phyloP scores from a whole-genome alignment of 352 stramenopile species.

The Phytophthora idaei region DNA sequence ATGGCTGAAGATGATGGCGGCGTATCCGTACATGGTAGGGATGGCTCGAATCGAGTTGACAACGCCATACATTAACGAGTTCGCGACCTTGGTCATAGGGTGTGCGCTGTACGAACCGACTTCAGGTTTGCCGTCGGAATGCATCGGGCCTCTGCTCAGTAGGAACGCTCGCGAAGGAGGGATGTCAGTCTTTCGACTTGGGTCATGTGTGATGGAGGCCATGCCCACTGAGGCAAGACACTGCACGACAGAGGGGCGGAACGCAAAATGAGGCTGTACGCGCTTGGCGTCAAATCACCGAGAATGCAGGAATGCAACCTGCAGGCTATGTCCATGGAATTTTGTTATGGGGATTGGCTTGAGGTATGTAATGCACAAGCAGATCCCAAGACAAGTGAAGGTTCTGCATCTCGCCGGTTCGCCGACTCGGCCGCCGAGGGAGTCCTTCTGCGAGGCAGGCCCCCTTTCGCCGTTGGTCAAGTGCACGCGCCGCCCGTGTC shows the following conservation, averaged over 20 bases:
- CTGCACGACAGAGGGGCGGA: conserved; percentile 9
- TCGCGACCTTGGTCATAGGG: conserved; percentile 47
- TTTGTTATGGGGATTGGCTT: conserved; percentile 26
- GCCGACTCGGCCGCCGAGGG: too few species aligned
- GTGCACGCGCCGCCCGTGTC: too few species aligned
- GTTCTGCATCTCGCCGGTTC: neutral
- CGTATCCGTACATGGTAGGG: conserved; percentile 94
- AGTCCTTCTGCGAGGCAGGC: too few species aligned
- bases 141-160: conserved; percentile 19
- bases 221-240: conserved; percentile 11
- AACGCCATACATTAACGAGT: conserved; percentile 80
- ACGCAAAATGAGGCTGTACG: conserved; percentile 17
- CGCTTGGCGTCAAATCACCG: conserved; percentile 21
- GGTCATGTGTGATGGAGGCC: conserved; percentile 28
- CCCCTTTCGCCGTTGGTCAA: too few species aligned
- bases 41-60: conserved; percentile 95
- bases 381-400: conserved; percentile 24
- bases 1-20: conserved; percentile 94
- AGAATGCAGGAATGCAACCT: conserved; percentile 18
- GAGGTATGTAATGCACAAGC: conserved; percentile 22
- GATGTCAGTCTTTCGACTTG: conserved; percentile 20
- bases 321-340: conserved; percentile 24
- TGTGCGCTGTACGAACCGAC: conserved; percentile 5
- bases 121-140: conserved; percentile 12
- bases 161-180: conserved; percentile 24